Conservation (phyloP, 2,329 filamentous ascomycete species). For the Fusarium palustre region DNA sequence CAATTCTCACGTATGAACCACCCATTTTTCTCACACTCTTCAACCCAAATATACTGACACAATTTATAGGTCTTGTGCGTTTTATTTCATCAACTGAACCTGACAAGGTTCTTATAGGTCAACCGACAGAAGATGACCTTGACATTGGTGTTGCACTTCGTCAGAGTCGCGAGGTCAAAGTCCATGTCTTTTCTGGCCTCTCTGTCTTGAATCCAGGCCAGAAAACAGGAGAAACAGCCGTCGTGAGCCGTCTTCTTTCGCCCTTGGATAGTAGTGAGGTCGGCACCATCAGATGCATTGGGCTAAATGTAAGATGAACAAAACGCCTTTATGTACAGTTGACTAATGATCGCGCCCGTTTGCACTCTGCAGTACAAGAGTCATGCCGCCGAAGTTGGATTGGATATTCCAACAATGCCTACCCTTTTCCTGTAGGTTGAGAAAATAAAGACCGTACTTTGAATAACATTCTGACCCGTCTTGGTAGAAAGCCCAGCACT, state of each 20-base stretch:
- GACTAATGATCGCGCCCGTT: not conserved
- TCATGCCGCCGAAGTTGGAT: slow-evolving; percentile 60
- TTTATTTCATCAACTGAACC: not conserved
- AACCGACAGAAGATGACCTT: not conserved
- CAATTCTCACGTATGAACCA: not conserved
- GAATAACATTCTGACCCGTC: not conserved
- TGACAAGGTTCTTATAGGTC: not conserved
- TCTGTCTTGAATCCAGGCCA: slow-evolving; percentile 67
- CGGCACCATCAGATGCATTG: slow-evolving; percentile 69
- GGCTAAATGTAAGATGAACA: slow-evolving; percentile 58
- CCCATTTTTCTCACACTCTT: not conserved
- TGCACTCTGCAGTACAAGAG: slow-evolving; percentile 47
- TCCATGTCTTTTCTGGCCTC: slow-evolving; percentile 65
- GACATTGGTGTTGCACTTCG: slow-evolving; percentile 2
- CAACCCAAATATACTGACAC: not conserved
- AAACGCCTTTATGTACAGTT: too few species aligned
- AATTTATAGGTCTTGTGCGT: not conserved
- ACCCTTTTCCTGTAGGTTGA: slow-evolving; percentile 63
- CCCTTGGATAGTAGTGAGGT: slow-evolving; percentile 50
- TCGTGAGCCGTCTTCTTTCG: slow-evolving; percentile 58
- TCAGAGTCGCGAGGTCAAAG: not conserved
- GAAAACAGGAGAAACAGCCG: slow-evolving; percentile 60
- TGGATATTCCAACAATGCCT: slow-evolving; percentile 64
- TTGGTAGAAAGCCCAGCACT: slow-evolving; percentile 60
- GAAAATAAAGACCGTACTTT: not conserved